phyloP scores from a whole-genome alignment of 139 green algal genomes.

The Pleodorina starrii region DNA sequence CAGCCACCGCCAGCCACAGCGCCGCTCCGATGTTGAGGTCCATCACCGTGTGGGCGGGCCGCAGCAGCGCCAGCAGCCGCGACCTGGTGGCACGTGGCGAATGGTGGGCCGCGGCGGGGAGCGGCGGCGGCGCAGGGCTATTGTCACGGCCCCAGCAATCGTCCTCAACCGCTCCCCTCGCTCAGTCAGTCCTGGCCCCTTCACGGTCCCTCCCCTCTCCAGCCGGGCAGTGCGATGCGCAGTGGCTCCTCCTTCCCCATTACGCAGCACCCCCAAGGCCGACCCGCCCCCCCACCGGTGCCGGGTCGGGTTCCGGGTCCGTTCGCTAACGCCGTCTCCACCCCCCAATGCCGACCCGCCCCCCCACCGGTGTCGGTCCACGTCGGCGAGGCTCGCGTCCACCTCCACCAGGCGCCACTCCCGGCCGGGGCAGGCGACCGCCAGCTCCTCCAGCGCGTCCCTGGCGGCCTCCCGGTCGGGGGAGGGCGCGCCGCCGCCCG shows the following conservation, averaged over 20 bases:
- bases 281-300: slow-evolving; percentile 50
- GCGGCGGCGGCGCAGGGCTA: neutral
- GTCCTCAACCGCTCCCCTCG: neutral
- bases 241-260: neutral
- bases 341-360: neutral
- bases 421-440: slow-evolving; percentile 59
- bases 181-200: neutral
- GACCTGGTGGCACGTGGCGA: slow-evolving; percentile 22
- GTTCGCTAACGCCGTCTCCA: too few species aligned
- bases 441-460: slow-evolving; percentile 80
- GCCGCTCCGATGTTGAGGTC: slow-evolving; percentile 96
- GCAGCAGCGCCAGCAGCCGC: slow-evolving; percentile 83
- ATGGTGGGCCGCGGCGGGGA: neutral
- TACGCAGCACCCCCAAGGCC: neutral
- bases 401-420: slow-evolving; percentile 90
- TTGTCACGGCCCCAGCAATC: neutral
- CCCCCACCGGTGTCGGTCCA: slow-evolving; percentile 69
- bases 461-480: slow-evolving; percentile 84
- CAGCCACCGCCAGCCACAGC: slow-evolving; percentile 87
- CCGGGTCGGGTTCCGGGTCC: too few species aligned
- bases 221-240: neutral
- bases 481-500: slow-evolving; percentile 63
- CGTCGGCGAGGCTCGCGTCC: slow-evolving; percentile 80
- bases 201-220: neutral
- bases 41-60: slow-evolving; percentile 91